Evolutionary conservation across 306 rosid species (phyloP), one percentile per base, ranked within the genome.

Genomic region (Prunus salicina): DNA sequence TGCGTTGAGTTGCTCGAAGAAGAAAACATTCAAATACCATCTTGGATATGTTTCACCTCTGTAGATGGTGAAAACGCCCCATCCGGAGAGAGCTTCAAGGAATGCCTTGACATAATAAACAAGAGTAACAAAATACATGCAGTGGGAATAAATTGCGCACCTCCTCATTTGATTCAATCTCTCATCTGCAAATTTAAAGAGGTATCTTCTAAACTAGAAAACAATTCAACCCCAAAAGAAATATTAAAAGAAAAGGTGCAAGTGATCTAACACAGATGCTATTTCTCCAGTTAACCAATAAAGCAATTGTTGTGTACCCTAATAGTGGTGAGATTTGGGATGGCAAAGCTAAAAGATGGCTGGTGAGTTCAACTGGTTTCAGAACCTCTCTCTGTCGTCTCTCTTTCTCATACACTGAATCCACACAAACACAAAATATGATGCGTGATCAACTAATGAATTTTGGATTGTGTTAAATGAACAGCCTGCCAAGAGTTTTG

Each of bases 321-420:
- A 93, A 91, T 69, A 93, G 93, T 52, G 98, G 98, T 16, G 97
- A 93, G 65, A 75, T 86, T 34, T 93, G 98, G 98, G 98, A 91
- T 84, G 96, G 94, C 60, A 90, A 58, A 76, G 91, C 90, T 64
- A 93, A 93, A 83, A 82, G 82, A 83, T 93, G 98, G 98, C 84
- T 89, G 77, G 98, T 91, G 72, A 89, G 96, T 86, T 41, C 0
- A 12, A 3, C 3, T 49, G 63, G 16, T 13, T 47, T 41, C 60
- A 13, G 45, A 49, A 2, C 13, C 57, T 47, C 52, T 69, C 27
- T 53, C n/a, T 52, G 9, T 34, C 43, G 7, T 7, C 43, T 38
- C 43, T 38, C 43, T 34, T 34, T 38, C 9, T 38, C 43, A 38
- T 38, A 38, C 43, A 8, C 43, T 38, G 43, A 38, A 38, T 38